Base-by-base conservation (phyloP, 805 yeast species). In the Candida insectalens region DNA sequence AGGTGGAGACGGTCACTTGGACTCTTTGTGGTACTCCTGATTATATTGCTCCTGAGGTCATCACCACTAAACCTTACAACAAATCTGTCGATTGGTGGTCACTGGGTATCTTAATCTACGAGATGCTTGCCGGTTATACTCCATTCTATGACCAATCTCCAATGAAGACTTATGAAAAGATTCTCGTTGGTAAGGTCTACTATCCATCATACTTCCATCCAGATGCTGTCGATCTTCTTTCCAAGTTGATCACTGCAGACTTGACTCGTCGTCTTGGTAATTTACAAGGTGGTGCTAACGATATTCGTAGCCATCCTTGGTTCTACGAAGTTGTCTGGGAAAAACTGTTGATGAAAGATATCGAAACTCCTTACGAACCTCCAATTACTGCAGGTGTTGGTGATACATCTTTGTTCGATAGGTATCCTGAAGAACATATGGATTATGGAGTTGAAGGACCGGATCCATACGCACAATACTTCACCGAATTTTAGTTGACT, bases 361-460 rank as follows among this genome's bases (percentile, higher is more conserved):
- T 73, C 26, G 79, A 73, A 44, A 72, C 79, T 15, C 79, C 79
- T 2, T 73, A 73, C 47, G 79, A 73, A 51, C 79, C 79, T 29
- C 76, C 76, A 14, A 73, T 73, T 41, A 72, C 77, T 4, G 68
- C 74, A 6, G 78, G 78, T 22, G 74, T 72, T n/a, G 79, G 79
- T 31, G 79, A 73, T 45, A 65, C 76, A 5, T 68, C 75, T 4
- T 64, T 69, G 37, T 78, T 75, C 41, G 88, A 80, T 50, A 67
- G 76, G 41, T 80, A 80, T 46, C 84, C 87, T 0, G 88, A 80
- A 52, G 94, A 85, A 46, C 77, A 77, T 36, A 65, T 77, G 38
- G 92, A 89, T 47, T 89, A 89, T 53, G 96, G 96, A 27, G 65
- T 68, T 20, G 55, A 59, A n/a, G 82, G 83, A 9, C 72, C 67